phyloP scores from a whole-genome alignment of 2,329 filamentous ascomycete genomes.

The Ceratocystis cubensis region DNA sequence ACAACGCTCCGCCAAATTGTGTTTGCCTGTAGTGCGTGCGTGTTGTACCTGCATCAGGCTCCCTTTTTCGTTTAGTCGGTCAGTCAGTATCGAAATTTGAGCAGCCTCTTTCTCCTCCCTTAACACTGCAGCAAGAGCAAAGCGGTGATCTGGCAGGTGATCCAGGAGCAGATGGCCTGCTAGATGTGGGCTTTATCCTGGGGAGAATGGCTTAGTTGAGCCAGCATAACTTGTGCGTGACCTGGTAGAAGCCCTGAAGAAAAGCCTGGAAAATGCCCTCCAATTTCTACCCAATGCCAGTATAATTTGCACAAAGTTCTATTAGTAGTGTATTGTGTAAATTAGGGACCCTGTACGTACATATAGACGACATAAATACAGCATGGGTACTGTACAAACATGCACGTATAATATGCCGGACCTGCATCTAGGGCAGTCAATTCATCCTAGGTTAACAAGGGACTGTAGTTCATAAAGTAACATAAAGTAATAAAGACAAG shows the following conservation, averaged over 20 bases:
- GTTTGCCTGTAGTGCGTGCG: neutral
- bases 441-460: slow-evolving; percentile 6
- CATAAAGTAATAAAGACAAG: neutral
- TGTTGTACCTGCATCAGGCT: neutral
- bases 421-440: slow-evolving; percentile 9
- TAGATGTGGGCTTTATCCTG: neutral
- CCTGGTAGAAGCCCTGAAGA: neutral
- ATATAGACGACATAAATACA: too few relatives aligned
- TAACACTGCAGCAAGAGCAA: slow-evolving; percentile 1
- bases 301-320: slow-evolving; percentile 6
- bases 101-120: neutral
- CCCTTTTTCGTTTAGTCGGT: slow-evolving; percentile 3
- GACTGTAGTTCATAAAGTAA: neutral
- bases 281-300: neutral
- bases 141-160: neutral
- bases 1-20: neutral
- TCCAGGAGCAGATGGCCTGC: neutral
- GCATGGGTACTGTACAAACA: too few relatives aligned
- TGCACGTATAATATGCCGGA: slow-evolving; percentile 10
- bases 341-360: too few relatives aligned
- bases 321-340: neutral
- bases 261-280: neutral
- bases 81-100: neutral
- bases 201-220: neutral
- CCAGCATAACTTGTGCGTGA: slow-evolving; percentile 1